These are phyloP conservation scores for Mycena polygramma DNA, from an alignment of 768 basidiomycete genomes.

Conservation along the genomic window DNA sequence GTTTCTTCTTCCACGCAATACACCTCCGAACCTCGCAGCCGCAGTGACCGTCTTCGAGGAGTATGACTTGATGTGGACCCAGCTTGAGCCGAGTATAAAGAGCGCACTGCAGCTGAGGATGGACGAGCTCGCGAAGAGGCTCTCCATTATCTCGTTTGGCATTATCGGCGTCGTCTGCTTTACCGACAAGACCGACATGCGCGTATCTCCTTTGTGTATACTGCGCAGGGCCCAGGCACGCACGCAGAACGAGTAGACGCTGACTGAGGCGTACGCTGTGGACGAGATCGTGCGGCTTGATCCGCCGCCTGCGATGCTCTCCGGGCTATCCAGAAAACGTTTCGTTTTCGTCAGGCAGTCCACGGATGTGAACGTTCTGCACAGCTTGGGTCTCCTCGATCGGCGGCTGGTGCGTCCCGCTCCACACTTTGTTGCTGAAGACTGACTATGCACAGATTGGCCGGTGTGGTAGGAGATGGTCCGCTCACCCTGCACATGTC, in stretches of 20 bases:
- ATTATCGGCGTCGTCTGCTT: slow-evolving; percentile 94
- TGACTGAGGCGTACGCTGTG: slow-evolving; percentile 88
- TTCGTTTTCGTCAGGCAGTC: slow-evolving; percentile 86
- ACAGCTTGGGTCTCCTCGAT: slow-evolving; percentile 75
- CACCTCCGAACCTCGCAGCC: no score
- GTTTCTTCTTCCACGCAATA: no score
- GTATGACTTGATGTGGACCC: no score
- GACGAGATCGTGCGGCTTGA: slow-evolving; percentile 85
- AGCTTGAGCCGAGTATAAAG: no score
- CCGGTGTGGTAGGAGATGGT: no score
- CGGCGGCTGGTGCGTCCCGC: slow-evolving; percentile 73
- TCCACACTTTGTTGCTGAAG: no score
- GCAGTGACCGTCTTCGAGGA: no score
- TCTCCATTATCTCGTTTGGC: slow-evolving; percentile 92
- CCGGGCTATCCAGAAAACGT: slow-evolving; percentile 77
- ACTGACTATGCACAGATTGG: no score
- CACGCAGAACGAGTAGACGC: slow-evolving; percentile 97
- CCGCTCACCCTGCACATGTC: no score
- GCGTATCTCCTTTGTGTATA: background rate
- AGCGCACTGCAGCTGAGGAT: slow-evolving; percentile 92
- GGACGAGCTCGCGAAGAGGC: slow-evolving; percentile 95
- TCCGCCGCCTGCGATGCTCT: slow-evolving; percentile 62
- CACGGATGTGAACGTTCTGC: slow-evolving; percentile 91
- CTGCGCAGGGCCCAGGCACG: slow-evolving; percentile 67
- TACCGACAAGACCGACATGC: slow-evolving; percentile 92